phyloP scores from a whole-genome alignment of 495 filamentous ascomycete species.

The Xanthoparmelia taractica region DNA sequence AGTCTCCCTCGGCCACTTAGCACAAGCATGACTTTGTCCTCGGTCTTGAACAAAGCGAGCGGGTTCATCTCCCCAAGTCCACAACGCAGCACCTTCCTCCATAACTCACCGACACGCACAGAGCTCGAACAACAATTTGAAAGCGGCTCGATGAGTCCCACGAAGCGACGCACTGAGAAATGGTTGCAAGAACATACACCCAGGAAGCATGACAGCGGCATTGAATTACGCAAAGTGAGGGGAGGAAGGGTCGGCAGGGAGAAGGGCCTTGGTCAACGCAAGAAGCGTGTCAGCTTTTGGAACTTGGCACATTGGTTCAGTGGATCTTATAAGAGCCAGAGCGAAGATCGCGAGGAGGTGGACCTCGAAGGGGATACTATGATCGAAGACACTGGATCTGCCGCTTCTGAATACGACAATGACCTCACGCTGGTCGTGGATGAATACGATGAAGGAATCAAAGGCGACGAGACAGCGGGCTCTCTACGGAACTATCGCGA shows the following conservation, averaged over 20 bases:
- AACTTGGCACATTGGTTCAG: slow-evolving; percentile 9
- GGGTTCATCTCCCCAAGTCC: background rate
- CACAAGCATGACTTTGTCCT: slow-evolving; percentile 3
- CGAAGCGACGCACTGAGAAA: slow-evolving; percentile 16
- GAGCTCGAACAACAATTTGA: slow-evolving; percentile 12
- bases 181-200: slow-evolving; percentile 12
- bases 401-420: slow-evolving; percentile 9
- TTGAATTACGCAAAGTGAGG: slow-evolving; percentile 17
- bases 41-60: background rate
- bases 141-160: slow-evolving; percentile 13
- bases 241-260: slow-evolving; percentile 16
- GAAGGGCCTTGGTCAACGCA: slow-evolving; percentile 6
- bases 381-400: slow-evolving; percentile 11
- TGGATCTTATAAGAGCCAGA: slow-evolving; percentile 3
- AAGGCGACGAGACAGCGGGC: background rate
- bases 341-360: background rate
- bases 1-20: background rate
- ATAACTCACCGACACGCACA: background rate
- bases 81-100: background rate
- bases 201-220: background rate
- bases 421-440: slow-evolving; percentile 5
- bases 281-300: slow-evolving; percentile 19
- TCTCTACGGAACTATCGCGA: slow-evolving; percentile 15
- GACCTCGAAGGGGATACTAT: slow-evolving; percentile 18
- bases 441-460: background rate